Evolutionary conservation across 768 basidiomycete species (phyloP).

Genomic region (Calocera viscosa): DNA sequence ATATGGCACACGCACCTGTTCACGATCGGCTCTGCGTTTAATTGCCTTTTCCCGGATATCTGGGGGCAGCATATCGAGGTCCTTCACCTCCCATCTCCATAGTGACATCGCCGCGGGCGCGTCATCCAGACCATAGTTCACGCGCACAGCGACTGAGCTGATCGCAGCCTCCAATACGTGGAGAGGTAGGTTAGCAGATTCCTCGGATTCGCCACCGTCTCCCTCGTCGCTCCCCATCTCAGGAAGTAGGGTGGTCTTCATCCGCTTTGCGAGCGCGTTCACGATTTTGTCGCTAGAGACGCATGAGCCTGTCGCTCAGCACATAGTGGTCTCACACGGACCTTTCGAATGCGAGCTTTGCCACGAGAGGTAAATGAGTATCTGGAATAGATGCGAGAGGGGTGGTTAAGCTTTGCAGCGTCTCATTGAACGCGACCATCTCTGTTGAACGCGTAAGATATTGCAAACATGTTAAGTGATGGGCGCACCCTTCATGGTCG

Average conservation of each 20-base stretch:
- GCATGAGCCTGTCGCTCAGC: background rate
- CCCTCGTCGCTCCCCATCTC: conserved; percentile 23
- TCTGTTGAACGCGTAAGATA: conserved; percentile 14
- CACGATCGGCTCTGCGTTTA: conserved; percentile 47
- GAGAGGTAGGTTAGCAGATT: conserved; percentile 35
- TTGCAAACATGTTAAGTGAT: background rate
- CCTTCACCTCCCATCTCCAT: conserved; percentile 81
- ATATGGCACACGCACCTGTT: conserved; percentile 37
- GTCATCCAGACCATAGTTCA: conserved; percentile 67
- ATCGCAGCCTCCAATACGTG: conserved; percentile 51
- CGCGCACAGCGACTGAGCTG: conserved; percentile 47
- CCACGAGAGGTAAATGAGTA: conserved; percentile 60
- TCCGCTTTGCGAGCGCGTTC: conserved; percentile 48
- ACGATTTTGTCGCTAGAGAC: conserved; percentile 57
- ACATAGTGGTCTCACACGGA: conserved; percentile 26
- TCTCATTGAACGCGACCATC: conserved; percentile 20
- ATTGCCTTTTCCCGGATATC: conserved; percentile 51
- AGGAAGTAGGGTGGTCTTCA: conserved; percentile 57
- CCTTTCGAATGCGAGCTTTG: conserved; percentile 80
- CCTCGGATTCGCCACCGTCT: conserved; percentile 27
- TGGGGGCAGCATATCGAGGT: conserved; percentile 48
- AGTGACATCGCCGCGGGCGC: conserved; percentile 43
- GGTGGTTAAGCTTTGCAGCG: conserved; percentile 51
- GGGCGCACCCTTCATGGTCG: conserved; percentile 62
- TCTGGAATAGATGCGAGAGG: conserved; percentile 52